Conservation (phyloP, 2,329 filamentous ascomycete genomes). For the Samsoniella hepiali region DNA sequence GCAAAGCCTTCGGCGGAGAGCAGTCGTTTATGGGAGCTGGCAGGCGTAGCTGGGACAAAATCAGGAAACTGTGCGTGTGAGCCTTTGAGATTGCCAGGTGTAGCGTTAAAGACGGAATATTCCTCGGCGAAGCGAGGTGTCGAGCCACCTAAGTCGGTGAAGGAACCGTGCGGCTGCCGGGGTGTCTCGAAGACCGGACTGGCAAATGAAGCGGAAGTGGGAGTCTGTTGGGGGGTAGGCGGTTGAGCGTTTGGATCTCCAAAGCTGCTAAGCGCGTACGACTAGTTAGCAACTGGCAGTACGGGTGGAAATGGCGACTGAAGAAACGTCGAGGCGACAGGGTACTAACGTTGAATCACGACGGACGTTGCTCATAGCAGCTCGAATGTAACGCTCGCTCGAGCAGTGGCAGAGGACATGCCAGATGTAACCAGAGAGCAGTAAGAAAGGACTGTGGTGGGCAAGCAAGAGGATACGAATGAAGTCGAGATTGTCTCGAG, state of each 20-base stretch:
- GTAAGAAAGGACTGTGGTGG: neutral
- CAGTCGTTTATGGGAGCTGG: constrained; percentile 45
- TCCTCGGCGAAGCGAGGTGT: constrained; percentile 63
- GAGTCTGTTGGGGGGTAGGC: constrained; percentile 57
- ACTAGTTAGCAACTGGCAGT: constrained; percentile 32
- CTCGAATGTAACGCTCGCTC: constrained; percentile 24
- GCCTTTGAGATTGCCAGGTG: constrained; percentile 55
- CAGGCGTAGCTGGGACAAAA: constrained; percentile 38
- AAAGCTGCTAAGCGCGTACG: constrained; percentile 46
- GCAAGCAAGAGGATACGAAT: neutral
- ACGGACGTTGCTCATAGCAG: constrained; percentile 64
- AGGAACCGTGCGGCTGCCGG: constrained; percentile 44
- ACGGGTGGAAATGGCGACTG: neutral
- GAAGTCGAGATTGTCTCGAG: constrained; percentile 11
- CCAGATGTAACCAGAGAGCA: constrained; percentile 2
- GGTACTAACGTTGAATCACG: constrained; percentile 45
- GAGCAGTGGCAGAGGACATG: constrained; percentile 13
- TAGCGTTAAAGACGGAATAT: constrained; percentile 64
- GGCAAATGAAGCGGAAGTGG: constrained; percentile 50
- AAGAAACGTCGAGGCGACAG: constrained; percentile 13
- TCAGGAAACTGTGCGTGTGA: constrained; percentile 44
- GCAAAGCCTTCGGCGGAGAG: constrained; percentile 49
- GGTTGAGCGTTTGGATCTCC: constrained; percentile 61
- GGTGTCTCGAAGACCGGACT: constrained; percentile 58
- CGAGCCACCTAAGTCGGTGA: constrained; percentile 51